Evolutionary conservation across 179 eudicot species (phyloP).

Genomic region (Spergularia azorica): DNA sequence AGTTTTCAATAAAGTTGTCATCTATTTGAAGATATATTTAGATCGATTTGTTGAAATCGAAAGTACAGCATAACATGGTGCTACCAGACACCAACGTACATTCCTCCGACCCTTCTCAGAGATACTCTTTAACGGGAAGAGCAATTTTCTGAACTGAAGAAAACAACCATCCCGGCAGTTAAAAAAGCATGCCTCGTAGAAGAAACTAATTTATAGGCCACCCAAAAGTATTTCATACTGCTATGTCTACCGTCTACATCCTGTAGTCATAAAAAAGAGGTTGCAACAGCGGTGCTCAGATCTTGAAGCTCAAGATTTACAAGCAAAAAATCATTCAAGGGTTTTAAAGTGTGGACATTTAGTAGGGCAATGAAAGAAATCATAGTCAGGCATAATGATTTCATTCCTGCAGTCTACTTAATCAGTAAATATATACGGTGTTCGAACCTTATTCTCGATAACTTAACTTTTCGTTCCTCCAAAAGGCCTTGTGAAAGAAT

Average conservation of each 20-base stretch:
- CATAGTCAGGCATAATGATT: neutral
- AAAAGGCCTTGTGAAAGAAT: slow-evolving; percentile 9
- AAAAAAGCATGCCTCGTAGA: neutral
- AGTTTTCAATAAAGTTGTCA: too few relatives aligned
- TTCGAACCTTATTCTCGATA: slow-evolving; percentile 21
- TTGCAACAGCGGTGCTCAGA: slow-evolving; percentile 9
- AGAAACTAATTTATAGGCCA: neutral
- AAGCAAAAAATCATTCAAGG: neutral
- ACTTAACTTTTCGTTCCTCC: neutral
- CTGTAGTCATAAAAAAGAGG: neutral
- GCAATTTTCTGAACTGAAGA: neutral
- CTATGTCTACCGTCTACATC: neutral
- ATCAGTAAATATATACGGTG: slow-evolving; percentile 8
- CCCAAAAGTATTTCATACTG: slow-evolving; percentile 5
- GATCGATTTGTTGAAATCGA: neutral
- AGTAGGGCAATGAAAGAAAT: neutral
- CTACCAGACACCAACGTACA: too few relatives aligned
- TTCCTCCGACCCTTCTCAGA: too few relatives aligned
- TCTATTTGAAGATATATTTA: too few relatives aligned
- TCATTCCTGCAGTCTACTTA: slow-evolving; percentile 2
- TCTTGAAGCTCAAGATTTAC: slow-evolving; percentile 33
- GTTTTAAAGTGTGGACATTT: neutral
- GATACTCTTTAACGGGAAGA: neutral
- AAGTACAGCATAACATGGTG: too few relatives aligned
- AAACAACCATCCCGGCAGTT: neutral